phyloP scores from a whole-genome alignment of 768 basidiomycete species.

The Xerocomellus intermedius region DNA sequence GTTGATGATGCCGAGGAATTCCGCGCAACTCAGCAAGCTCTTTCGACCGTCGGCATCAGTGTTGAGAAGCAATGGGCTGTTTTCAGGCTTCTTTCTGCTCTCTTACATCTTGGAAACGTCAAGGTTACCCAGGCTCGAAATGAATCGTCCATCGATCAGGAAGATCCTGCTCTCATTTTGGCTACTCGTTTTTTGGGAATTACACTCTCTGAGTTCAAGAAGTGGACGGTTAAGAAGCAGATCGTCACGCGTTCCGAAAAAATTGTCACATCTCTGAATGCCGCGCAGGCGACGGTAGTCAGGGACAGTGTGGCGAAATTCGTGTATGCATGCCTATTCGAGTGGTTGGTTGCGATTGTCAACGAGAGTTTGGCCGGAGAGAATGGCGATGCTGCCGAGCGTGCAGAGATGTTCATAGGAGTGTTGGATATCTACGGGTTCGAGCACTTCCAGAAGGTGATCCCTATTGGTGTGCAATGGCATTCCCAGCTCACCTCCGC shows the following conservation, averaged over 20 bases:
- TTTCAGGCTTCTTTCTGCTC: constrained; percentile 87
- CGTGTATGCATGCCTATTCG: constrained; percentile 97
- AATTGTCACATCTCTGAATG: constrained; percentile 85
- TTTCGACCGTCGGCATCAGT: constrained; percentile 96
- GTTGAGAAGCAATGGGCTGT: constrained; percentile 99
- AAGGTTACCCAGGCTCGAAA: constrained; percentile 78
- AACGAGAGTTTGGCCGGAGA: constrained; percentile 98
- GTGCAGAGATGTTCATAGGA: constrained; percentile 98
- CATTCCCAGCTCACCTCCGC: constrained; percentile 4
- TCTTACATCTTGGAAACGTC: constrained; percentile 98
- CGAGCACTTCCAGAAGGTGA: constrained; percentile 93
- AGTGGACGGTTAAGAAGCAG: constrained; percentile 98
- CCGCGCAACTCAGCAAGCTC: constrained; percentile 85
- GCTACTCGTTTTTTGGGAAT: constrained; percentile 91
- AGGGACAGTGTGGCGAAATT: constrained; percentile 97
- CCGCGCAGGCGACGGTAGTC: constrained; percentile 88
- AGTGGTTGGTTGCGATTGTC: constrained; percentile 96
- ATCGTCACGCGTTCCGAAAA: constrained; percentile 93
- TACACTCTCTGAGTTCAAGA: constrained; percentile 90
- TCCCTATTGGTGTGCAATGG: neutral
- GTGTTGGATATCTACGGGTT: constrained; percentile 98
- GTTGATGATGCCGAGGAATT: constrained; percentile 98
- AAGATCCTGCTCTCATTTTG: constrained; percentile 73
- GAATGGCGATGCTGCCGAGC: constrained; percentile 82
- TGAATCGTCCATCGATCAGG: constrained; percentile 83